Percentiles rank a stretch among this genome's conserved stretches.
phyloP scores from a whole-genome alignment of 2,329 filamentous ascomycete species.

The Ophiosphaerella narmari region DNA sequence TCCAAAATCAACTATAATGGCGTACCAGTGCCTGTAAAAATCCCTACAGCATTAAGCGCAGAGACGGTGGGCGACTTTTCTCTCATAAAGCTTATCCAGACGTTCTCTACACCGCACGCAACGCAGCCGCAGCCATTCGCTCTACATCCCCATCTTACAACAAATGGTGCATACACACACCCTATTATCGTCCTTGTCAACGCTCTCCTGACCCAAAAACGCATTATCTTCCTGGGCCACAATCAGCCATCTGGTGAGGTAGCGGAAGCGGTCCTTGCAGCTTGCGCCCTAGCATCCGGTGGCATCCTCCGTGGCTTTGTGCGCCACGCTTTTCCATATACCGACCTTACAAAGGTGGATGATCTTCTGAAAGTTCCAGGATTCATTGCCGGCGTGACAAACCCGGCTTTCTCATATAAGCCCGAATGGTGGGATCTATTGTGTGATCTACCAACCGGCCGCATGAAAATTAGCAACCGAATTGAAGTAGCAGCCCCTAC shows the following conservation, averaged over 20 bases:
- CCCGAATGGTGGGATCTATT: slow-evolving; percentile 98
- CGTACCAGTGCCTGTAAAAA: slow-evolving; percentile 94
- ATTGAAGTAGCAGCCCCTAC: slow-evolving; percentile 82
- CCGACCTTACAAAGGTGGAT: slow-evolving; percentile 96
- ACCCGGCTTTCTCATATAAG: slow-evolving; percentile 92
- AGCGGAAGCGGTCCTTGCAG: slow-evolving; percentile 96
- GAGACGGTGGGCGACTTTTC: slow-evolving; percentile 98
- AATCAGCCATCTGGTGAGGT: slow-evolving; percentile 95
- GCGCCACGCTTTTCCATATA: slow-evolving; percentile 95
- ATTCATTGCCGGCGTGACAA: slow-evolving; percentile 97
- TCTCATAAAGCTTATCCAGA: slow-evolving; percentile 94
- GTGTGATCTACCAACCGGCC: slow-evolving; percentile 87
- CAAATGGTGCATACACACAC: slow-evolving; percentile 85
- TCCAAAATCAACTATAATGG: slow-evolving; percentile 94
- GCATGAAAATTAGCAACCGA: slow-evolving; percentile 90
- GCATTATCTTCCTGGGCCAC: slow-evolving; percentile 93
- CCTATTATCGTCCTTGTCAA: slow-evolving; percentile 95
- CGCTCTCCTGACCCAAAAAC: slow-evolving; percentile 92
- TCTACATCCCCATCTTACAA: slow-evolving; percentile 89
- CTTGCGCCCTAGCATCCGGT: slow-evolving; percentile 89
- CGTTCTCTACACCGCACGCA: slow-evolving; percentile 82
- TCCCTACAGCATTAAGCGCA: slow-evolving; percentile 88
- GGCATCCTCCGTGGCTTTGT: slow-evolving; percentile 93
- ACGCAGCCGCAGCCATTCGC: slow-evolving; percentile 83
- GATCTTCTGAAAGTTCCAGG: slow-evolving; percentile 94